Evolutionary conservation across 306 rosid genomes (phyloP).

Genomic region (Begonia loranthoides): DNA sequence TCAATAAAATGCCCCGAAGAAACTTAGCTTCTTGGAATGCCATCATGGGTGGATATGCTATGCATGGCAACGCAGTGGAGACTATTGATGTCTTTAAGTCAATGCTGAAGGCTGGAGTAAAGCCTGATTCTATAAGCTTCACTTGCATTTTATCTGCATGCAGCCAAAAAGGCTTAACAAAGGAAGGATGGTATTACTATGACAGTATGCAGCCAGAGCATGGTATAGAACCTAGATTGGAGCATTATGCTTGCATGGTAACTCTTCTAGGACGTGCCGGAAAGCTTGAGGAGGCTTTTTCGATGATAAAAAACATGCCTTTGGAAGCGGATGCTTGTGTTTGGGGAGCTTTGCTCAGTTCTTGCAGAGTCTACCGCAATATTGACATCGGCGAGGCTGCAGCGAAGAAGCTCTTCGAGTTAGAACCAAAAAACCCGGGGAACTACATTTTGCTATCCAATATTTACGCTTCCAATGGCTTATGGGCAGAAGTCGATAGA

Average conservation of each 20-base stretch:
- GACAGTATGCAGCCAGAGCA: constrained; percentile 43
- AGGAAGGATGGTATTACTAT: constrained; percentile 52
- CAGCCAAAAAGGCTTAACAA: constrained; percentile 55
- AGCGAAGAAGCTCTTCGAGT: constrained; percentile 47
- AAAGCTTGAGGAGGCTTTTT: constrained; percentile 63
- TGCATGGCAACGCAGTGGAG: constrained; percentile 65
- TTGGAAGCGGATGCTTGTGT: constrained; percentile 61
- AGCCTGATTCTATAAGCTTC: constrained; percentile 45
- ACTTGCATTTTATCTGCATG: constrained; percentile 53
- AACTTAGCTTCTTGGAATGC: constrained; percentile 68
- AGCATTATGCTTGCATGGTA: constrained; percentile 79
- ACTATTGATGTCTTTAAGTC: constrained; percentile 38
- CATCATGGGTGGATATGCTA: constrained; percentile 51
- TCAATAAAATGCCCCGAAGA: constrained; percentile 34
- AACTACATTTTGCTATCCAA: constrained; percentile 64
- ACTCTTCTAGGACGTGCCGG: constrained; percentile 69
- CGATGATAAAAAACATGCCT: constrained; percentile 54
- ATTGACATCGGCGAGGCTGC: constrained; percentile 44
- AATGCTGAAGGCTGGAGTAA: constrained; percentile 42
- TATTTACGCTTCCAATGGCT: constrained; percentile 62
- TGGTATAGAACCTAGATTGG: constrained; percentile 36
- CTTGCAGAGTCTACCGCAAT: constrained; percentile 65
- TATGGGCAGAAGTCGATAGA: constrained; percentile 51
- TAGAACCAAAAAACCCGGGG: constrained; percentile 74
- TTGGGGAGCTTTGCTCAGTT: constrained; percentile 72